phyloP scores from a whole-genome alignment of 1,284 basidiomycete species.

The Ganoderma resinaceum region DNA sequence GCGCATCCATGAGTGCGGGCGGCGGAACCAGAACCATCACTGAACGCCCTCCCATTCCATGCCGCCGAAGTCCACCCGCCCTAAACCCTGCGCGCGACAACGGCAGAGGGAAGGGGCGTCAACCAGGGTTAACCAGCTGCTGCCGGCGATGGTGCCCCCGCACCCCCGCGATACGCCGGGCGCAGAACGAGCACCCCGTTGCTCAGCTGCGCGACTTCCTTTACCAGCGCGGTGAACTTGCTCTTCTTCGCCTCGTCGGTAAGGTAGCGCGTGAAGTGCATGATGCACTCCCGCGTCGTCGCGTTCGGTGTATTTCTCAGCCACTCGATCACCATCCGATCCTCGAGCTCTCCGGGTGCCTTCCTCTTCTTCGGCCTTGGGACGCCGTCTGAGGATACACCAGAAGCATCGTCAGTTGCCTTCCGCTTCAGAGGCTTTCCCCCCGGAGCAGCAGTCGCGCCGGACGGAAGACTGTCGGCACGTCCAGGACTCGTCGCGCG shows the following conservation, averaged over 20 bases:
- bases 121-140: background rate
- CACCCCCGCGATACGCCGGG: conserved; percentile 47
- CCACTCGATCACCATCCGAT: conserved; percentile 75
- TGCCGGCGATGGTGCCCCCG: conserved; percentile 24
- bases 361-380: conserved; percentile 76
- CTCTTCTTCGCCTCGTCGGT: conserved; percentile 72
- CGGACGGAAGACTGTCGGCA: conserved; percentile 10
- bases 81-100: background rate
- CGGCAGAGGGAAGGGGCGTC: background rate
- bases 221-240: conserved; percentile 77
- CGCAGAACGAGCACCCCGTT: conserved; percentile 68
- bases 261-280: conserved; percentile 77
- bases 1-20: background rate
- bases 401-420: conserved; percentile 55
- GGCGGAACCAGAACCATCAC: background rate
- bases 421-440: conserved; percentile 62
- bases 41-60: conserved; percentile 5
- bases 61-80: background rate
- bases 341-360: conserved; percentile 62
- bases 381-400: conserved; percentile 35
- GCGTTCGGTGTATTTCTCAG: conserved; percentile 67
- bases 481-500: conserved; percentile 51
- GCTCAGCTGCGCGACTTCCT: conserved; percentile 76
- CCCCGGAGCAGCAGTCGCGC: conserved; percentile 5
- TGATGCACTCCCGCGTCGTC: conserved; percentile 78